Evolutionary conservation across 768 basidiomycete species (phyloP).

Genomic region (Leccinum ochraceum): DNA sequence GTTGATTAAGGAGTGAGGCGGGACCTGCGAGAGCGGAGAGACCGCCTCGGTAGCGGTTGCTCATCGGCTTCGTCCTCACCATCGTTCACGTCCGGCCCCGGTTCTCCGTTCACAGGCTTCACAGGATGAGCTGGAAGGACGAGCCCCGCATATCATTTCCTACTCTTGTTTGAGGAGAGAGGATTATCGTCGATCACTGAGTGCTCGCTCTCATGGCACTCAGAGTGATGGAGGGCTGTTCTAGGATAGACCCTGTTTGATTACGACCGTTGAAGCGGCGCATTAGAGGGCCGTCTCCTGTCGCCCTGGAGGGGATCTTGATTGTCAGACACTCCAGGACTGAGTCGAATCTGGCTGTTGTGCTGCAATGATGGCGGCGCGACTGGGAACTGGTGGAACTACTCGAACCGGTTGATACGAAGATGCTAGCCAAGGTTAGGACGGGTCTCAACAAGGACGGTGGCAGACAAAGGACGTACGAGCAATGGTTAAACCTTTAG

Average conservation of each 20-base stretch:
- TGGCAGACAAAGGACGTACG: too few relatives aligned
- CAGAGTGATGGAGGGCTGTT: slow-evolving; percentile 13
- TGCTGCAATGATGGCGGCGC: too few relatives aligned
- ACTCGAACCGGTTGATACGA: too few relatives aligned
- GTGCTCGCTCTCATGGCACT: slow-evolving; percentile 36
- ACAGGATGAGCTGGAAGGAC: slow-evolving; percentile 6
- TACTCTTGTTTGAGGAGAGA: slow-evolving; percentile 4
- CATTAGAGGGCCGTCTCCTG: slow-evolving; percentile 3
- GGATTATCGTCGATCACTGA: slow-evolving; percentile 30
- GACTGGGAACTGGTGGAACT: too few relatives aligned
- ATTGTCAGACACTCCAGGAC: slow-evolving; percentile 16
- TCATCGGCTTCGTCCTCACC: slow-evolving; percentile 35
- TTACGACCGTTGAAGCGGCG: slow-evolving; percentile 28
- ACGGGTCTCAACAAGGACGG: too few relatives aligned
- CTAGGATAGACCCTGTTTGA: slow-evolving; percentile 20
- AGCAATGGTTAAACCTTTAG: too few relatives aligned
- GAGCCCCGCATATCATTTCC: slow-evolving; percentile 24
- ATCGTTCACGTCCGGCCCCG: slow-evolving; percentile 25
- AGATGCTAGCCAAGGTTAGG: too few relatives aligned
- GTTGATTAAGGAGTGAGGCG: slow-evolving; percentile 27
- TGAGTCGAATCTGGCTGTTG: slow-evolving; percentile 4
- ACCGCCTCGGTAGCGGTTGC: slow-evolving; percentile 23
- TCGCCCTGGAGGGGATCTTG: slow-evolving; percentile 26
- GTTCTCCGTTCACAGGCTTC: slow-evolving; percentile 24
- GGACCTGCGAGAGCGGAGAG: slow-evolving; percentile 16